Conservation (phyloP, 2,329 filamentous ascomycete species). For the Calcarisporium arbuscula region DNA sequence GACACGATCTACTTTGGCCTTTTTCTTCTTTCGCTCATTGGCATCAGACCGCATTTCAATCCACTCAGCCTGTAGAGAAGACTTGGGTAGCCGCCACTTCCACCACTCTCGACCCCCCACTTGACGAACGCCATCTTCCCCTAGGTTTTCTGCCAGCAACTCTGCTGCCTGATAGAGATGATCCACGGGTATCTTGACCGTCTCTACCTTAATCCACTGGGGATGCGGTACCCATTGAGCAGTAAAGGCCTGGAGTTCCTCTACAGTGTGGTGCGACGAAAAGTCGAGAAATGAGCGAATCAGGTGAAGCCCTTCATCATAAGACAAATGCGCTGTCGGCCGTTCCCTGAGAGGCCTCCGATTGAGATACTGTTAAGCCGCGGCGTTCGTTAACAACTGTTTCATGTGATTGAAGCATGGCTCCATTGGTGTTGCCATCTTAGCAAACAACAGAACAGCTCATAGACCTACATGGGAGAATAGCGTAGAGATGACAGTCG, state of each 20-base stretch:
- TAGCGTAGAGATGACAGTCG: constrained; percentile 79
- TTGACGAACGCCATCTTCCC: constrained; percentile 62
- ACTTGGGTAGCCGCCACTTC: constrained; percentile 71
- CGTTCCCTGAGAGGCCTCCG: constrained; percentile 68
- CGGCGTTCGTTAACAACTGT: constrained; percentile 10
- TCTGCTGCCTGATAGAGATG: constrained; percentile 61
- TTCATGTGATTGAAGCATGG: background rate
- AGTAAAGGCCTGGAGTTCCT: constrained; percentile 89
- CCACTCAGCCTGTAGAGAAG: constrained; percentile 77
- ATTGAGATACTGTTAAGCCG: constrained; percentile 64
- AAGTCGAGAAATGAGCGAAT: constrained; percentile 81
- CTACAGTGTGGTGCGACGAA: constrained; percentile 82
- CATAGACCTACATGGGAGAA: constrained; percentile 66
- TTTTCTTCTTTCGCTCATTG: constrained; percentile 58
- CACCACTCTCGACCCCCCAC: constrained; percentile 84
- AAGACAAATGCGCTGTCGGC: constrained; percentile 85
- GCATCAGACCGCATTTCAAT: constrained; percentile 84
- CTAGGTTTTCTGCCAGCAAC: constrained; percentile 67
- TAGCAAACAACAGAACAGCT: too few relatives aligned
- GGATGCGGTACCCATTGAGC: constrained; percentile 86
- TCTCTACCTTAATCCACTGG: constrained; percentile 76
- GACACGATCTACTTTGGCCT: constrained; percentile 60
- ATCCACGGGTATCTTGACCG: constrained; percentile 57
- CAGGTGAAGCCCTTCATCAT: constrained; percentile 85
- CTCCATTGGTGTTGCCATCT: too few relatives aligned